A percentile compares a stretch with the other conserved stretches of the same genome.
These are phyloP conservation scores for Cardamine occulta DNA, from an alignment of 345 rosid genomes.

Conservation along the genomic window DNA sequence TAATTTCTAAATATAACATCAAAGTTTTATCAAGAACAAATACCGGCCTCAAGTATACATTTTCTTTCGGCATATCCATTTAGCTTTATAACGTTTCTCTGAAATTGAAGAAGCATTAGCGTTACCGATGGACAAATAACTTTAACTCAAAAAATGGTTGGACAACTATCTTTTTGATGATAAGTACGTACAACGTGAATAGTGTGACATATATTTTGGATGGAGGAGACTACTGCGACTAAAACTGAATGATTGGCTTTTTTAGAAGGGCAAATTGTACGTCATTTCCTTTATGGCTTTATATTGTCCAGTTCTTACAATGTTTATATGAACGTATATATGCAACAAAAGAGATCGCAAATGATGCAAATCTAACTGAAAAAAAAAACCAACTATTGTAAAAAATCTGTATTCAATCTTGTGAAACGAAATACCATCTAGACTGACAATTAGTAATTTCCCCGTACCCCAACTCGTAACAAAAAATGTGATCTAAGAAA, in stretches of 20 bases:
- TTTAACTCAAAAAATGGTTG: no score
- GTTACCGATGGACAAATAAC: neutral
- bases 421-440: neutral
- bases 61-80: neutral
- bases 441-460: neutral
- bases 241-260: neutral
- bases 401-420: neutral
- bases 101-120: neutral
- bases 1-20: neutral
- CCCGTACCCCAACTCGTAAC: neutral
- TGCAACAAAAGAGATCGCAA: conserved; percentile 1
- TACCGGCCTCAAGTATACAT: neutral
- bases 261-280: neutral
- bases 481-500: neutral
- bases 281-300: neutral
- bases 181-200: conserved; percentile 14
- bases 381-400: neutral
- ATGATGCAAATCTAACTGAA: neutral
- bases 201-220: conserved; percentile 15
- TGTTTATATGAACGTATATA: conserved; percentile 2
- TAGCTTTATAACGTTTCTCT: neutral
- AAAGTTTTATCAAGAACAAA: neutral
- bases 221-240: neutral
- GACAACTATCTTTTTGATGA: neutral
- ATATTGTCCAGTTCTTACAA: neutral